Base-by-base conservation (phyloP, 2,329 filamentous ascomycete genomes). In the Rhinocladiella similis region DNA sequence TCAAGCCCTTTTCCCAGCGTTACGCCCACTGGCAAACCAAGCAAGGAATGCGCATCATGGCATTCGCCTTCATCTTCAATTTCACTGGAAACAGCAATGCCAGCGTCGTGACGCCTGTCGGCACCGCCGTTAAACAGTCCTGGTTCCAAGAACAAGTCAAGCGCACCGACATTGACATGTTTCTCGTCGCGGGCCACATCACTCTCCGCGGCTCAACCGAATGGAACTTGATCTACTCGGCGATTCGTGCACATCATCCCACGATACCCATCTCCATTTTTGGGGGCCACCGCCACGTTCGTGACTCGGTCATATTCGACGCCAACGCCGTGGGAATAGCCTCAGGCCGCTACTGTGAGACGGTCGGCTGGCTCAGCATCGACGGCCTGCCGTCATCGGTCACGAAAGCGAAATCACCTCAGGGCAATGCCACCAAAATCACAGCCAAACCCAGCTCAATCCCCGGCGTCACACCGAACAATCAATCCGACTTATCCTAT, bases 341-440 rank as follows among this genome's bases (percentile, higher is more conserved):
- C 63, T 83, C 84, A 2, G 84, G 83, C 5, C 78, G 83, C 50
- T 88, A 87, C 69, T 88, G 85, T 66, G 85, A 89, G 71, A 88
- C 85, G 1, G 74, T 88, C 0, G 85, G 85, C 20, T 89, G 83
- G 82, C 68, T 87, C 19, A 81, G 83, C n/a, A 80, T 88, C 72
- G 80, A 78, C 48, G 85, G 85, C 14, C 80, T 88, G 62, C 68
- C 79, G 50, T 73, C 71, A 1, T 70, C 68, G 22, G 57, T 60
- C n/a, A 64, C 62, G 6, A 47, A 53, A 18, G 62, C 62, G 12
- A 60, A 59, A 38, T 62, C 62, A 9, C 62, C 62, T 1, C 53
- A 57, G 43, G 62, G 62, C 19, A 43, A 25, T 20, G 62, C 47
- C 16, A 62, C 57, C 10, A 59, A 41, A n/a, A 60, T 57, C 50